Base-by-base conservation (phyloP, 371 early-diverging fungal genomes). In the Synchytrium microbalum region DNA sequence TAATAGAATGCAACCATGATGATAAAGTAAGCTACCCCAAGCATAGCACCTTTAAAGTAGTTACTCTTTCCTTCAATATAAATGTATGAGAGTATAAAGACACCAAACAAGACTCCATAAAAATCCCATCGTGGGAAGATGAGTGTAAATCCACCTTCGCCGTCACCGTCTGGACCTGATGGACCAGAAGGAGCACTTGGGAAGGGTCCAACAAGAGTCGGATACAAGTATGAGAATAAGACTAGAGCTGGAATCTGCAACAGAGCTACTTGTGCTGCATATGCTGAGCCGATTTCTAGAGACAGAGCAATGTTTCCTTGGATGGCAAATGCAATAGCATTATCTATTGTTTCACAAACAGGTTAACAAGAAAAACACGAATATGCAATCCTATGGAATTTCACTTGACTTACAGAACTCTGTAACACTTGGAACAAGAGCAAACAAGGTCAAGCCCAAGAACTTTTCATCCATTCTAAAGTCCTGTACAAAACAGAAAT, bases 281-380 rank as follows among this genome's bases (percentile, higher is more conserved):
- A 97, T 0, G 94, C 95, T 23, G 92, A 93, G 24, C 94, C 95
- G 68, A 97, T 95, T 74, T 97, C 97, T 77, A 97, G 84, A 61
- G 92, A 88, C 33, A 97, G 80, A 0, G 89, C 91, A 75, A 97
- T 92, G 72, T 96, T 95, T 58, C 92, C 91, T 71, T 89, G 80
- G 62, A 91, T 73, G 8, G 96, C 95, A 81, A 97, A 97, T 2
- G 94, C 90, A 64, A 94, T 91, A 31, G 95, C 96, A 70, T 97
- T 97, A 82, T 92, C 88, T 75, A 51, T 14, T 16, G 24, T 2
- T 25, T 55, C 55, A 58, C 29, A 33, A 62, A 64, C 29, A 24
- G 13, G 64, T 33, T 30, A 65, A 32, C 23, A 65, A 13, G 29
- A 31, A 26, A 23, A 63, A 27, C 27, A 58, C 13, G 28, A 54